Evolutionary conservation across 2,329 filamentous ascomycete species (phyloP), one percentile per base, ranked within the genome.

Genomic region (Orbilia ellipsospora): DNA sequence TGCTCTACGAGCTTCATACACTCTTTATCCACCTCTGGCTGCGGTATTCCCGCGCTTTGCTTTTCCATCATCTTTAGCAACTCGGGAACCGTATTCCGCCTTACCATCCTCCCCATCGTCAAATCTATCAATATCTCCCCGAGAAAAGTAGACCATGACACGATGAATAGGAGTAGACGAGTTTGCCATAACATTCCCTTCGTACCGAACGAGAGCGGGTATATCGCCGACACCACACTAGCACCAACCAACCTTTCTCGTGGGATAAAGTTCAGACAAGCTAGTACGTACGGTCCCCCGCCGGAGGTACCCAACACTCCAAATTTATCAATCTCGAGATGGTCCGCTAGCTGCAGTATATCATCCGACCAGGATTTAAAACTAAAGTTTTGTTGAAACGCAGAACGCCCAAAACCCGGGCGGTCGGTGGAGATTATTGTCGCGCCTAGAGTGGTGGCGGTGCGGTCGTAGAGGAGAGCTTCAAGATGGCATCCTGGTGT

Each of bases 331-430:
- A 67, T 60, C 44, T 59, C 45, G 18, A 70, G 66, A 15, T 77
- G 68, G 18, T 73, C 61, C 12, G 73, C 73, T 10, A 77, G 60
- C 26, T 56, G 54, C 16, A 61, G 40, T 44, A 77, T 59, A 31
- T 77, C 73, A 20, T 66, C 48, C 16, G 73, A 61, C 73, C 68
- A 77, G 44, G 54, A 63, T 3, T 74, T 48, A 8, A 77, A 40
- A 13, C 20, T 73, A 23, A 61, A 52, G 56, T 52, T 16, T 15
- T 81, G 79, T 65, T 82, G 81, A 12, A 80, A 80, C 1, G 83
- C 80, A 7, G 83, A 84, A 1, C 83, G 75, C 13, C 83, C 84
- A 44, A 82, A 83, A 4, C 84, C 84, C 0, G 84, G 84, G 0
- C 84, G 81, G 62, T 85, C 84, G 2, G 82, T 79, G 5, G 82